phyloP scores from a whole-genome alignment of 2,329 filamentous ascomycete genomes.

The Sporothrix pallida region DNA sequence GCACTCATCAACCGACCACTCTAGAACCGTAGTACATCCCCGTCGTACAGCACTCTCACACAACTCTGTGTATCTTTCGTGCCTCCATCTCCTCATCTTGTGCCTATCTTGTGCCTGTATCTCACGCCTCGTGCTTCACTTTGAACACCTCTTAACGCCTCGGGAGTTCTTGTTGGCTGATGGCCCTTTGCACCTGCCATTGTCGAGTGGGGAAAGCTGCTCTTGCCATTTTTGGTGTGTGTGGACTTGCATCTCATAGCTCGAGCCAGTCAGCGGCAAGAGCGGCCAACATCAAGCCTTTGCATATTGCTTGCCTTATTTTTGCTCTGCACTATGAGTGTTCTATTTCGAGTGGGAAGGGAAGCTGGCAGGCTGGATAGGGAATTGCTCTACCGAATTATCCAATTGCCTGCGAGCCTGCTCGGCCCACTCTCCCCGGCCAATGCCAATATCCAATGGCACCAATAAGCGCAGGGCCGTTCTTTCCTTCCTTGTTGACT shows the following conservation, averaged over 20 bases:
- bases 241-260: not conserved
- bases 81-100: not conserved
- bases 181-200: slow-evolving; percentile 14
- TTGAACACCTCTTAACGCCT: slow-evolving; percentile 5
- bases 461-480: slow-evolving; percentile 34
- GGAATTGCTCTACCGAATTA: too few species aligned
- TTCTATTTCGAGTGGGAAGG: slow-evolving; percentile 22
- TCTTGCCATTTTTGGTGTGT: slow-evolving; percentile 10
- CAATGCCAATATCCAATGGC: slow-evolving; percentile 13
- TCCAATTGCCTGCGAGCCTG: slow-evolving; percentile 16
- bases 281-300: not conserved
- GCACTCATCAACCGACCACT: not conserved
- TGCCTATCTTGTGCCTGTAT: not conserved
- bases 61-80: not conserved
- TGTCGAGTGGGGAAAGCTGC: slow-evolving; percentile 22
- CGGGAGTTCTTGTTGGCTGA: not conserved
- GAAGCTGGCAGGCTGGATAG: too few species aligned
- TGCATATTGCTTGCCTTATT: not conserved
- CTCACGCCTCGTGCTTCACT: slow-evolving; percentile 14
- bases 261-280: slow-evolving; percentile 25
- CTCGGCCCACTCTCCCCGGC: slow-evolving; percentile 3
- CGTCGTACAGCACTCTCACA: slow-evolving; percentile 5
- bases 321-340: not conserved
- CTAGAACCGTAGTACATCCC: slow-evolving; percentile 12
- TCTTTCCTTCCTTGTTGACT: slow-evolving; percentile 1